These are phyloP conservation scores for Colletotrichum scovillei DNA, from an alignment of 2,329 filamentous ascomycete genomes.

Conservation along the genomic window DNA sequence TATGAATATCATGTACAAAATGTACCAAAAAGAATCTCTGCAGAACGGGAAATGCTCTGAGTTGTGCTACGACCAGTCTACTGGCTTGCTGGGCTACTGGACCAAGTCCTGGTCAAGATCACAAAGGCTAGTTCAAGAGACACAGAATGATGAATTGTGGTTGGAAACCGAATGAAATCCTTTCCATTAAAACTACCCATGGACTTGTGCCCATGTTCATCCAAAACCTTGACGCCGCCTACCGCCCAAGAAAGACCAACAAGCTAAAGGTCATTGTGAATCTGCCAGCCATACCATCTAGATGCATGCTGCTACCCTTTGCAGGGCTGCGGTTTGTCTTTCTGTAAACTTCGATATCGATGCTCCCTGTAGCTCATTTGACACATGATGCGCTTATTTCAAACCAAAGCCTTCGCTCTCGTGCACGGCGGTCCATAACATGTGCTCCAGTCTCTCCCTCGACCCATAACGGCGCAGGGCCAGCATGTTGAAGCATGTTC, in stretches of 20 bases:
- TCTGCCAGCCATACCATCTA: not conserved
- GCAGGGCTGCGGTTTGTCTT: not conserved
- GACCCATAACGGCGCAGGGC: constrained; percentile 79
- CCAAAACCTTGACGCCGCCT: constrained; percentile 7
- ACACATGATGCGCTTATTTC: constrained; percentile 63
- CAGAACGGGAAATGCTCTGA: not conserved
- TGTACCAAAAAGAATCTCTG: constrained; percentile 34
- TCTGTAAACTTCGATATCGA: constrained; percentile 25
- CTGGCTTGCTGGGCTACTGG: not conserved
- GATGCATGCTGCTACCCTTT: constrained; percentile 10
- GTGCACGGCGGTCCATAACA: constrained; percentile 86
- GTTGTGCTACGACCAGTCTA: not conserved
- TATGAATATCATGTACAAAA: constrained; percentile 36
- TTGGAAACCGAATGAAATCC: not conserved
- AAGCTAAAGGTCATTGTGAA: not conserved
- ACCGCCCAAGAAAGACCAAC: constrained; percentile 13
- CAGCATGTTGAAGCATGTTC: constrained; percentile 92
- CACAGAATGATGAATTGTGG: not conserved
- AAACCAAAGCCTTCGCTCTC: constrained; percentile 94
- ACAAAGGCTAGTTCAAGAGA: not conserved
- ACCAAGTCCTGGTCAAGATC: not conserved
- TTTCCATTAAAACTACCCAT: constrained; percentile 16
- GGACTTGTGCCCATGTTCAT: constrained; percentile 15
- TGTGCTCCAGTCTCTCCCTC: constrained; percentile 73
- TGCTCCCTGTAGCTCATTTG: constrained; percentile 22